These are phyloP conservation scores for Xylariaceae sp. DNA, from an alignment of 2,329 filamentous ascomycete species.

Conservation along the genomic window DNA sequence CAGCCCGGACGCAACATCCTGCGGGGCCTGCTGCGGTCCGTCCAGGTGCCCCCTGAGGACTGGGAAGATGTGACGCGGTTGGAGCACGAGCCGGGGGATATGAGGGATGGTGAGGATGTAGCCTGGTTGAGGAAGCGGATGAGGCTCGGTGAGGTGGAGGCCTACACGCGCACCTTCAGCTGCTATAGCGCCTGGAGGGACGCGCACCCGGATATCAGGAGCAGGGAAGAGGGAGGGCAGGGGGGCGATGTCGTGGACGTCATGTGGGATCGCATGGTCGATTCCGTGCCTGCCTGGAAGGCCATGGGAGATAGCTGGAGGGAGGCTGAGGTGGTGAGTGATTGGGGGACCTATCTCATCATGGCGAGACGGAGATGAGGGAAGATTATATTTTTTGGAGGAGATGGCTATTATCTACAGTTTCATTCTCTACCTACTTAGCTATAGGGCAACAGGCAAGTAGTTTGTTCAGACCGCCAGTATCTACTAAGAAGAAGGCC, in stretches of 20 bases:
- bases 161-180: conserved; percentile 58
- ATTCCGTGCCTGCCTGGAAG: conserved; percentile 48
- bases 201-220: conserved; percentile 44
- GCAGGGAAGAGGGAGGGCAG: conserved; percentile 47
- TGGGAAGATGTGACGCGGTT: conserved; percentile 50
- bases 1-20: conserved; percentile 53
- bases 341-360: conserved; percentile 58
- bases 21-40: conserved; percentile 43
- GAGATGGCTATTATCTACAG: no score
- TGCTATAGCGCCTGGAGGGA: conserved; percentile 54
- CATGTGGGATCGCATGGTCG: conserved; percentile 54
- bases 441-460: no score
- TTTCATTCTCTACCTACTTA: no score
- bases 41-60: conserved; percentile 45
- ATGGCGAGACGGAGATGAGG: conserved; percentile 43
- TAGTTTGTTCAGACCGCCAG: no score
- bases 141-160: conserved; percentile 53
- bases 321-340: conserved; percentile 49
- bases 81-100: conserved; percentile 50
- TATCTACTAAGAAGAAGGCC: no score
- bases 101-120: conserved; percentile 36
- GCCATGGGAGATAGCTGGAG: conserved; percentile 44
- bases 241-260: conserved; percentile 58
- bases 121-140: conserved; percentile 49
- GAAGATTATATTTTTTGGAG: conserved; percentile 4